These are phyloP conservation scores for Calonectria pseudoturangicola DNA, from an alignment of 2,329 filamentous ascomycete species.

Conservation along the genomic window DNA sequence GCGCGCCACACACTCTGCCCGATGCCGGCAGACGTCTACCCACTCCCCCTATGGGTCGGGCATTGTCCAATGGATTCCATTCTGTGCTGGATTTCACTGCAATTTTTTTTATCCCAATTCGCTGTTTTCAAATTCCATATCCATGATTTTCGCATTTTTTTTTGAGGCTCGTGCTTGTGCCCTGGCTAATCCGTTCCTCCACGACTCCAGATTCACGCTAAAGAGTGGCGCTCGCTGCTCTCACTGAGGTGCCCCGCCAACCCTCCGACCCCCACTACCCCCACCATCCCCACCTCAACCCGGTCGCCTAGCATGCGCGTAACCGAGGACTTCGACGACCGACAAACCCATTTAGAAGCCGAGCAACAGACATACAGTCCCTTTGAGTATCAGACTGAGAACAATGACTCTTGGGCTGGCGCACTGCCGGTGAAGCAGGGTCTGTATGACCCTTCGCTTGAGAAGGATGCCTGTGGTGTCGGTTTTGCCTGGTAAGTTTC, in stretches of 20 bases:
- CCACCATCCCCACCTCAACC: slow-evolving; percentile 51
- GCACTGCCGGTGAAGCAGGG: slow-evolving; percentile 98
- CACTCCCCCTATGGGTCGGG: slow-evolving; percentile 19
- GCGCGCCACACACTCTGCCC: slow-evolving; percentile 39
- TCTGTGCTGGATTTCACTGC: not conserved
- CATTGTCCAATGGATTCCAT: slow-evolving; percentile 9
- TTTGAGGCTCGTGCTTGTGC: slow-evolving; percentile 42
- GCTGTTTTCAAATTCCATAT: slow-evolving; percentile 11
- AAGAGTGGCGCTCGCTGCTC: slow-evolving; percentile 54
- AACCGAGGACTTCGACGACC: slow-evolving; percentile 80
- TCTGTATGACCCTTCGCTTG: slow-evolving; percentile 95
- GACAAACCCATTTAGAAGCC: slow-evolving; percentile 77
- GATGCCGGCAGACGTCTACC: slow-evolving; percentile 45
- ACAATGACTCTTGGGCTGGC: slow-evolving; percentile 92
- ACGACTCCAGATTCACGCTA: slow-evolving; percentile 48
- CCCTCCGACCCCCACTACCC: slow-evolving; percentile 49
- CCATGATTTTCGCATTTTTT: slow-evolving; percentile 22
- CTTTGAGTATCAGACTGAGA: slow-evolving; percentile 92
- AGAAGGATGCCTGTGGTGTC: slow-evolving; percentile 99
- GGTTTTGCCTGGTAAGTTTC: slow-evolving; percentile 94
- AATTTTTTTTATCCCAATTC: slow-evolving; percentile 6
- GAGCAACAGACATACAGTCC: slow-evolving; percentile 77
- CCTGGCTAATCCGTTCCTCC: slow-evolving; percentile 47
- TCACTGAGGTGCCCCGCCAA: slow-evolving; percentile 52
- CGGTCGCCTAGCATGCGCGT: slow-evolving; percentile 80